Percentiles rank a stretch among this genome's conserved stretches.
Evolutionary conservation across 2,329 filamentous ascomycete species (phyloP).

Genomic region (Xylaria sp.): DNA sequence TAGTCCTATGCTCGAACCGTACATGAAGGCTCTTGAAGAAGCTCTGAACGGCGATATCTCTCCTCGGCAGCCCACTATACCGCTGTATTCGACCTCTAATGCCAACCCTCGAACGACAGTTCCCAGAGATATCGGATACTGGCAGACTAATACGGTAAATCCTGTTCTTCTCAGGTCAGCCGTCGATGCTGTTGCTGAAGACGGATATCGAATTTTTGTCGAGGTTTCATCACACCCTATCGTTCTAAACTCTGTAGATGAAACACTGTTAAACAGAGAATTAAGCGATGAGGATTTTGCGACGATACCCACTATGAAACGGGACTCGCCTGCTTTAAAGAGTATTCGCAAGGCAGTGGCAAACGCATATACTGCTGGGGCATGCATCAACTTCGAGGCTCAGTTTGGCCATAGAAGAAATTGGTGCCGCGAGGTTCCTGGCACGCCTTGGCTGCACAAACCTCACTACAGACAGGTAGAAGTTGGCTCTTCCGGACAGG

Average conservation of each 20-base stretch:
- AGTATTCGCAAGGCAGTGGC: slow-evolving; percentile 22
- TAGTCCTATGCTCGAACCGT: slow-evolving; percentile 50
- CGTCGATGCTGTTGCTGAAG: slow-evolving; percentile 47
- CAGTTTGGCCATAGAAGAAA: slow-evolving; percentile 23
- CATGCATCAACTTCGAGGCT: slow-evolving; percentile 17
- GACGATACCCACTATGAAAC: slow-evolving; percentile 49
- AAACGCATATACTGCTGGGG: slow-evolving; percentile 10
- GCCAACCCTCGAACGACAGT: slow-evolving; percentile 41
- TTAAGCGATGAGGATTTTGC: slow-evolving; percentile 46
- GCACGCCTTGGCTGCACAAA: slow-evolving; percentile 40
- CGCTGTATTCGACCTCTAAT: slow-evolving; percentile 52
- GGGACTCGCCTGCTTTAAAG: slow-evolving; percentile 32
- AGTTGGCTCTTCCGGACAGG: slow-evolving; percentile 11
- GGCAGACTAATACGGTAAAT: slow-evolving; percentile 53
- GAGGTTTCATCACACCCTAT: slow-evolving; percentile 57
- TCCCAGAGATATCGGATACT: slow-evolving; percentile 50
- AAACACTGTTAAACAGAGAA: slow-evolving; percentile 50
- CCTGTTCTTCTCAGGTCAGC: slow-evolving; percentile 52
- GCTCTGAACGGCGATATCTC: slow-evolving; percentile 36
- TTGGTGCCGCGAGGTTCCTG: slow-evolving; percentile 39
- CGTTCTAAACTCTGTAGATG: slow-evolving; percentile 54
- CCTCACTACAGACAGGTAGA: slow-evolving; percentile 45
- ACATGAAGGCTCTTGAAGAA: slow-evolving; percentile 47
- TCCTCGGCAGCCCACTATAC: slow-evolving; percentile 42
- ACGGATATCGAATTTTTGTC: slow-evolving; percentile 53